Percentiles rank a stretch among this genome's conserved stretches.
Evolutionary conservation across 2,329 filamentous ascomycete species (phyloP).

Genomic region (Venturia aucupariae): DNA sequence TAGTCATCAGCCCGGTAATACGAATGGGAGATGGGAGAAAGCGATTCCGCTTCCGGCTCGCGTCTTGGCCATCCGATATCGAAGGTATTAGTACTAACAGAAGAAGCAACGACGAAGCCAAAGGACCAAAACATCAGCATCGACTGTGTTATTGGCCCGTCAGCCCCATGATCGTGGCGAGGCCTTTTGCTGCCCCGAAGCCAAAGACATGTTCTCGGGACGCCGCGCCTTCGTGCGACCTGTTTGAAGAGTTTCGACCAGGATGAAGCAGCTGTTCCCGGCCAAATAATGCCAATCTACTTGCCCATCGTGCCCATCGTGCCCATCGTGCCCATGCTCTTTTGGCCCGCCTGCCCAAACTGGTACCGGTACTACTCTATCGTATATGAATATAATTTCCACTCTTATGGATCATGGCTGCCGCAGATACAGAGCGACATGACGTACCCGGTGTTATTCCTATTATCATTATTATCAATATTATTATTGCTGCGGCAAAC

Average conservation of each 20-base stretch:
- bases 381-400: not conserved
- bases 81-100: too few relatives aligned
- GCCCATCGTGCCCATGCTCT: not conserved
- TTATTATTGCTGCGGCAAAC: not conserved
- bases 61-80: not conserved
- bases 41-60: conserved; percentile 1
- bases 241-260: conserved; percentile 8
- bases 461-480: not conserved
- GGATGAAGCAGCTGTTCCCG: not conserved
- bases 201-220: not conserved
- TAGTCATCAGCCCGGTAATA: too few relatives aligned
- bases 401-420: not conserved
- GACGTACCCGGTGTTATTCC: not conserved
- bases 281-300: conserved; percentile 6
- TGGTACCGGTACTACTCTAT: not conserved
- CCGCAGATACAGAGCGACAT: not conserved
- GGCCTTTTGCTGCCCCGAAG: not conserved
- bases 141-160: not conserved
- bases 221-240: conserved; percentile 4
- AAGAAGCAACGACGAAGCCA: not conserved
- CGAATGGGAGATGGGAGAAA: too few relatives aligned
- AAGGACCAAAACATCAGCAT: not conserved
- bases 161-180: not conserved
- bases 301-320: not conserved
- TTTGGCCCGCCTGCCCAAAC: not conserved